phyloP scores from a whole-genome alignment of 345 rosid genomes.

The Euphorbia tirucalli region DNA sequence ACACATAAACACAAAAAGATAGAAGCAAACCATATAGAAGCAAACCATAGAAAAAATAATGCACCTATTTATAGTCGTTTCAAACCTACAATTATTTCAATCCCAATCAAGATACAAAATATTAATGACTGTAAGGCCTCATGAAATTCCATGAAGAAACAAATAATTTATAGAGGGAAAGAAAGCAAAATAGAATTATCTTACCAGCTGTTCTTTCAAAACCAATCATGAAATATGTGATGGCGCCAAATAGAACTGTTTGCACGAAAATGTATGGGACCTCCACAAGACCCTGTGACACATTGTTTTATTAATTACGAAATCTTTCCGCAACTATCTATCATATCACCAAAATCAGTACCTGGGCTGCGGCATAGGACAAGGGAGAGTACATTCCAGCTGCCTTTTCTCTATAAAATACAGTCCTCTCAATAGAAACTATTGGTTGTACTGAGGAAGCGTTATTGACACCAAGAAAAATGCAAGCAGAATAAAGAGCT shows the following conservation, averaged over 20 bases:
- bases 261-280: slow-evolving; percentile 72
- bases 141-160: neutral
- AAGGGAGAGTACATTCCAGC: slow-evolving; percentile 84
- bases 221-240: slow-evolving; percentile 79
- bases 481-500: slow-evolving; percentile 75
- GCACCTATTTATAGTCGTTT: neutral
- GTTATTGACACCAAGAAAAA: slow-evolving; percentile 84
- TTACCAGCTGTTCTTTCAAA: slow-evolving; percentile 74
- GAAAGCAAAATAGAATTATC: too few species aligned
- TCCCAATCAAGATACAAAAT: neutral
- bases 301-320: neutral
- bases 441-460: slow-evolving; percentile 90
- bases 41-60: too few species aligned
- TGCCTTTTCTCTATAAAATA: slow-evolving; percentile 87
- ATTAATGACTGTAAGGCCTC: neutral
- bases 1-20: too few species aligned
- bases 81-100: neutral
- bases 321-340: neutral
- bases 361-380: slow-evolving; percentile 82
- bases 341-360: slow-evolving; percentile 8
- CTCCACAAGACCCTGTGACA: slow-evolving; percentile 76
- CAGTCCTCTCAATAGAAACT: slow-evolving; percentile 82
- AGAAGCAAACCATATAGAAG: too few species aligned
- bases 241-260: slow-evolving; percentile 64
- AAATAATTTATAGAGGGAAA: too few species aligned